phyloP scores from a whole-genome alignment of 176 grass and related monocot species.

The Oryza longistaminata region DNA sequence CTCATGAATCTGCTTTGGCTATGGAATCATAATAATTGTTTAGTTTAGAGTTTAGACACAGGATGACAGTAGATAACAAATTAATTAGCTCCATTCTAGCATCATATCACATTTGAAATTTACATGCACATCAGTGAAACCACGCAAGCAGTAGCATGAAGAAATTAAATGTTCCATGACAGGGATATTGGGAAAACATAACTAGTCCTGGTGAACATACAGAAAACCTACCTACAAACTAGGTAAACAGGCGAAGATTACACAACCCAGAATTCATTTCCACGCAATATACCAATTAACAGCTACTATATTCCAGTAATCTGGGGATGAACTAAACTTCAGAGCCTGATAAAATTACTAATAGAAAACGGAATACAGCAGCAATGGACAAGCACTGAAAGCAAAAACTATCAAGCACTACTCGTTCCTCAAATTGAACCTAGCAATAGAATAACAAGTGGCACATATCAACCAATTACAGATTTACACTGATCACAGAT shows the following conservation, averaged over 20 bases:
- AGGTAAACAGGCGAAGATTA: background rate
- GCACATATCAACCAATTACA: background rate
- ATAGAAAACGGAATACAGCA: background rate
- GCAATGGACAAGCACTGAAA: background rate
- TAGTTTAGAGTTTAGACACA: background rate
- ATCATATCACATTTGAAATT: background rate
- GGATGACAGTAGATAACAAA: background rate
- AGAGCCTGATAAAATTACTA: too few species aligned
- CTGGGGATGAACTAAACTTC: background rate
- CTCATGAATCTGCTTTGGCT: slow-evolving; percentile 87
- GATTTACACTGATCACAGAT: too few species aligned
- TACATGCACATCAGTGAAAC: background rate
- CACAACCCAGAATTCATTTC: background rate
- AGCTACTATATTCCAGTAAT: background rate
- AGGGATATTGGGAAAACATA: background rate
- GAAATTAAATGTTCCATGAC: background rate
- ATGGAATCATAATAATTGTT: background rate
- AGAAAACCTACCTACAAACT: background rate
- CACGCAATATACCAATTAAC: background rate
- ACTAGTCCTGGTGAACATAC: background rate
- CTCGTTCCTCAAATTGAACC: background rate
- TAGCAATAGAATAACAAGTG: background rate
- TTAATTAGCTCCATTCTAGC: background rate
- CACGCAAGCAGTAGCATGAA: background rate
- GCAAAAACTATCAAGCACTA: background rate